These are phyloP conservation scores for Ramaria rubella DNA, from an alignment of 768 basidiomycete species.

Conservation along the genomic window DNA sequence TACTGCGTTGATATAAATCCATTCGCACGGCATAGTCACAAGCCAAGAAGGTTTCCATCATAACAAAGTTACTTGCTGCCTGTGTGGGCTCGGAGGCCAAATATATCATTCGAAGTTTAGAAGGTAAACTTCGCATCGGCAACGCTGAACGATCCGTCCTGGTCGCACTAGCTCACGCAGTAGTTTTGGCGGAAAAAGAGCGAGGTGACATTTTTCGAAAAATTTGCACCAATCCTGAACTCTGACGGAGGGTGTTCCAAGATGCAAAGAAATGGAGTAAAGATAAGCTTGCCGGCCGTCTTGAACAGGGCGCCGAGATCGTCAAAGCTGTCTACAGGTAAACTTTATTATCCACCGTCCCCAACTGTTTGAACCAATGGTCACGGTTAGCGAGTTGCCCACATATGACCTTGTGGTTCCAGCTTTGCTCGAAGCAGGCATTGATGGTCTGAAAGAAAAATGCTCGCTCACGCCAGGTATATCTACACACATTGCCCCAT, in stretches of 20 bases:
- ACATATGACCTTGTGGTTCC: constrained; percentile 90
- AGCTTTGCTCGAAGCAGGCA: constrained; percentile 73
- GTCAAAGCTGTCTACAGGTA: constrained; percentile 94
- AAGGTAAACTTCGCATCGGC: constrained; percentile 95
- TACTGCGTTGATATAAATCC: neutral
- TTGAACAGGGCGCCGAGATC: constrained; percentile 70
- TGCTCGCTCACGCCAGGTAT: constrained; percentile 89
- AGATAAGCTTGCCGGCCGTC: constrained; percentile 61
- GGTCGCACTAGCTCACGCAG: constrained; percentile 88
- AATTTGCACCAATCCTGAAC: neutral
- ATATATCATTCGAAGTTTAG: constrained; percentile 90
- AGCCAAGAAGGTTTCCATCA: constrained; percentile 89
- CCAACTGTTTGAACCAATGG: neutral
- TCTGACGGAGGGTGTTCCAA: constrained; percentile 21
- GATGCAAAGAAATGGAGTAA: constrained; percentile 67
- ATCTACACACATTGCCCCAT: constrained; percentile 1
- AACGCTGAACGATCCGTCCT: constrained; percentile 95
- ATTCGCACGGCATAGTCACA: constrained; percentile 57
- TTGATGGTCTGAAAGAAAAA: constrained; percentile 56
- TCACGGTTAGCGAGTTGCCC: constrained; percentile 70
- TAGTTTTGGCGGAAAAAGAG: constrained; percentile 75
- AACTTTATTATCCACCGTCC: constrained; percentile 13
- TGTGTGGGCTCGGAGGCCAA: constrained; percentile 92
- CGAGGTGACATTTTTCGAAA: constrained; percentile 32
- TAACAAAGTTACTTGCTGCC: constrained; percentile 88